Evolutionary conservation across 257 asterid species (phyloP).

Genomic region (Nicotiana noctiflora): DNA sequence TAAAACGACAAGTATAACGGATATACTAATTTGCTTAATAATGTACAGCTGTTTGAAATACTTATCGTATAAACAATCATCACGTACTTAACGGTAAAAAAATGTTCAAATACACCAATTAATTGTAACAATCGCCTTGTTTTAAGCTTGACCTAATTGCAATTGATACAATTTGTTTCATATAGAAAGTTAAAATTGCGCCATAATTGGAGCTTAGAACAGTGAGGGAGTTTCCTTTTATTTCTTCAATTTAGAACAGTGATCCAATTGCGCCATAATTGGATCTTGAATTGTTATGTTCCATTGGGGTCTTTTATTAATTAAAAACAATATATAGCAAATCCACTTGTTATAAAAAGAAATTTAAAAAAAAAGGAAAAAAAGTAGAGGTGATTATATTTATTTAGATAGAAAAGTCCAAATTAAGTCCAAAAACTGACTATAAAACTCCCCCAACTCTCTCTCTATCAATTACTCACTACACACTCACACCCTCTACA

Average conservation of each 20-base stretch:
- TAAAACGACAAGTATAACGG: not conserved
- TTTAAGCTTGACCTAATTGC: not conserved
- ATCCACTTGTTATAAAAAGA: not conserved
- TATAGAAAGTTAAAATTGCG: not conserved
- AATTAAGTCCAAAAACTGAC: constrained; percentile 28
- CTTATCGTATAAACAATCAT: not conserved
- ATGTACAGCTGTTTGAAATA: not conserved
- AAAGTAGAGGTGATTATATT: not conserved
- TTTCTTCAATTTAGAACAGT: not conserved
- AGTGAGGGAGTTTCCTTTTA: not conserved
- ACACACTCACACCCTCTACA: constrained; percentile 12
- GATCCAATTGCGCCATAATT: no score
- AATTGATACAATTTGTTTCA: not conserved
- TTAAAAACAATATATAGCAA: not conserved
- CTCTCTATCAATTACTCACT: constrained; percentile 47
- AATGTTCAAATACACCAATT: not conserved
- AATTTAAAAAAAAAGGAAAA: not conserved
- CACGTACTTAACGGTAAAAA: not conserved
- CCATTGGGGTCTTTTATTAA: not conserved
- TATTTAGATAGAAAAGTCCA: constrained; percentile 9
- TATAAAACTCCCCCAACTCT: constrained; percentile 49
- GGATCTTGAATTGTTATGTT: not conserved
- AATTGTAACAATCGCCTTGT: not conserved
- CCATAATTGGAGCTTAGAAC: not conserved
- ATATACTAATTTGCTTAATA: not conserved